Percentiles rank a stretch among this genome's conserved stretches.
phyloP scores from a whole-genome alignment of 176 grass and related monocot genomes.

The Aegilops bicornis region DNA sequence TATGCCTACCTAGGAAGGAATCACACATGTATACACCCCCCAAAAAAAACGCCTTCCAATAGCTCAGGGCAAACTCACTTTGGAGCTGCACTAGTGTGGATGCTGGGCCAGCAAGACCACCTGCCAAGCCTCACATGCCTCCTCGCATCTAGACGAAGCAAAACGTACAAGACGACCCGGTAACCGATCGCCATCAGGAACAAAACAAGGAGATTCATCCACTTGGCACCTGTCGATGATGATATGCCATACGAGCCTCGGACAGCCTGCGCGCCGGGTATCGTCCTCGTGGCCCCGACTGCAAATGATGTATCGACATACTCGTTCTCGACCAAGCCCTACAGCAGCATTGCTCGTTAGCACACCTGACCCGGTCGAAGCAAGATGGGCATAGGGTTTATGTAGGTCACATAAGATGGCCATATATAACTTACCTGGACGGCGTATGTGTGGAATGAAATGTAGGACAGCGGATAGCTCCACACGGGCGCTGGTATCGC shows the following conservation, averaged over 20 bases:
- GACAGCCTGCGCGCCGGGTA: slow-evolving; percentile 83
- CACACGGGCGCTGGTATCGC: slow-evolving; percentile 60
- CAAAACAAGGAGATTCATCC: slow-evolving; percentile 71
- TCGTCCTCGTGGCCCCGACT: slow-evolving; percentile 73
- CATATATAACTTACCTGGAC: slow-evolving; percentile 47
- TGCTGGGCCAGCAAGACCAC: slow-evolving; percentile 17
- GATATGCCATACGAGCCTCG: slow-evolving; percentile 77
- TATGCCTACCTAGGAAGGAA: slow-evolving; percentile 17
- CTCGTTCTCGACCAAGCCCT: slow-evolving; percentile 94
- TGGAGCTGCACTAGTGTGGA: slow-evolving; percentile 28
- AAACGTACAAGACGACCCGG: slow-evolving; percentile 49
- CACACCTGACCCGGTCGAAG: background rate
- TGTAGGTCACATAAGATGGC: background rate
- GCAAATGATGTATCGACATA: slow-evolving; percentile 85
- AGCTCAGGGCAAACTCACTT: slow-evolving; percentile 14
- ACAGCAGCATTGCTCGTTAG: background rate
- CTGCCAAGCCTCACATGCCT: slow-evolving; percentile 18
- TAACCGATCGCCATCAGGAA: slow-evolving; percentile 76
- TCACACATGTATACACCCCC: slow-evolving; percentile 9
- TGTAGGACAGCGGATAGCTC: slow-evolving; percentile 75
- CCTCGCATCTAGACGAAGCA: slow-evolving; percentile 66
- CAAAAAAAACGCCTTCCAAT: background rate
- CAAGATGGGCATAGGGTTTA: background rate
- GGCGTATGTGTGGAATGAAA: slow-evolving; percentile 73
- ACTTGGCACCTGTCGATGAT: slow-evolving; percentile 62